Percentiles rank a stretch among this genome's conserved stretches.
Conservation (phyloP, 202 grass and related monocot genomes). For the Brachypodium distachyon region DNA sequence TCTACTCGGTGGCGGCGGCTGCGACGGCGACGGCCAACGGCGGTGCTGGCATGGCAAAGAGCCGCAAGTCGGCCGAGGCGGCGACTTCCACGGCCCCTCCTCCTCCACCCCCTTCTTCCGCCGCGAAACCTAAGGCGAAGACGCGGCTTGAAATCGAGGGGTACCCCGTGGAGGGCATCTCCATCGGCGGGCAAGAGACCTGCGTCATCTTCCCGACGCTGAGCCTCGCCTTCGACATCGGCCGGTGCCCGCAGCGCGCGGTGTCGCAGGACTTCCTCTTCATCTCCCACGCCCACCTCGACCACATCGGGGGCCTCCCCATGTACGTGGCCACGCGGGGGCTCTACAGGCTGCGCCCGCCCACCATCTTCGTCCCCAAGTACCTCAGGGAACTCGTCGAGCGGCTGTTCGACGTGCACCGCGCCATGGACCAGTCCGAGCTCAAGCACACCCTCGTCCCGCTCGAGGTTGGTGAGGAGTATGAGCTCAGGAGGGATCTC, state of each 20-base stretch:
- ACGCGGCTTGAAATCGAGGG: conserved; percentile 43
- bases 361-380: conserved; percentile 80
- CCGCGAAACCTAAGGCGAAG: conserved; percentile 13
- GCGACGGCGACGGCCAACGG: too few relatives aligned
- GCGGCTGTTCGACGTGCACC: conserved; percentile 73
- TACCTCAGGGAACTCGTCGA: conserved; percentile 64
- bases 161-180: conserved; percentile 83
- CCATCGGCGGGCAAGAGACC: conserved; percentile 87
- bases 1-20: neutral
- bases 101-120: neutral
- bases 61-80: conserved; percentile 4
- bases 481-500: conserved; percentile 72
- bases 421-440: conserved; percentile 90
- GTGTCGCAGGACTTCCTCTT: conserved; percentile 87
- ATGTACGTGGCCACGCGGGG: conserved; percentile 99
- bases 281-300: conserved; percentile 90
- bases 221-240: conserved; percentile 90
- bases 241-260: conserved; percentile 79
- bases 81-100: neutral
- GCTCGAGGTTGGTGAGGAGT: conserved; percentile 69
- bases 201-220: conserved; percentile 90
- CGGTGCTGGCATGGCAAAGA: conserved; percentile 22
- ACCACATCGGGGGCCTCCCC: conserved; percentile 88
- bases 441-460: conserved; percentile 72
- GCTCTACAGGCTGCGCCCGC: conserved; percentile 64